phyloP scores from a whole-genome alignment of 768 basidiomycete genomes.

The Xerocomellus intermedius region DNA sequence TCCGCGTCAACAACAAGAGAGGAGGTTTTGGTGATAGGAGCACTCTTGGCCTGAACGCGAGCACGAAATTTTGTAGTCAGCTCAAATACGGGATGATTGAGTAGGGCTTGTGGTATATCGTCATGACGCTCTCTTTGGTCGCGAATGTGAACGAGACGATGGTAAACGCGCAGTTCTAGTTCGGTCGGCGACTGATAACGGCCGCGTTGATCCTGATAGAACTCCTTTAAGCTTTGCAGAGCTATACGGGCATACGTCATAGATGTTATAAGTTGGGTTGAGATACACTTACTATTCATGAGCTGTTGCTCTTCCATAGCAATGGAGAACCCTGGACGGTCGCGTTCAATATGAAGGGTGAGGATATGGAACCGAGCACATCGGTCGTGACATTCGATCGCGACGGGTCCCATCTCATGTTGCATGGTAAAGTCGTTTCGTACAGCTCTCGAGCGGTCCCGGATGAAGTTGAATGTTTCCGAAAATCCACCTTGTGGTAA shows the following conservation, averaged over 20 bases:
- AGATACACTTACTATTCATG: conserved; percentile 72
- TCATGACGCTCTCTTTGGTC: conserved; percentile 77
- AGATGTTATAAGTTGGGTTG: not conserved
- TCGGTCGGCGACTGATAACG: conserved; percentile 75
- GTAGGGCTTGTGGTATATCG: conserved; percentile 66
- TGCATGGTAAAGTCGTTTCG: conserved; percentile 96
- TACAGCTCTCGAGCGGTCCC: conserved; percentile 88
- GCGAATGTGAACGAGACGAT: conserved; percentile 87
- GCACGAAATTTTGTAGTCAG: conserved; percentile 78
- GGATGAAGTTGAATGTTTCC: conserved; percentile 76
- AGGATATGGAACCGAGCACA: conserved; percentile 94
- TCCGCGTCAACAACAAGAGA: conserved; percentile 58
- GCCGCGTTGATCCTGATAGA: conserved; percentile 80
- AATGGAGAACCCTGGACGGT: conserved; percentile 55
- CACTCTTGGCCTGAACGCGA: conserved; percentile 77
- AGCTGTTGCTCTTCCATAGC: conserved; percentile 84
- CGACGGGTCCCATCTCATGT: conserved; percentile 67
- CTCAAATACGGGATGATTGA: conserved; percentile 72
- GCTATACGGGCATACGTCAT: conserved; percentile 48
- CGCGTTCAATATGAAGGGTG: conserved; percentile 65
- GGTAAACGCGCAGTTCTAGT: conserved; percentile 95
- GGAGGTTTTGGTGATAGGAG: conserved; percentile 70
- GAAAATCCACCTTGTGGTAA: conserved; percentile 68
- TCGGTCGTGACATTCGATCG: conserved; percentile 89
- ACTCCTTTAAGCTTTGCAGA: conserved; percentile 88